Base-by-base conservation (phyloP, 1,284 basidiomycete genomes). In the Stygiomarasmius scandens region DNA sequence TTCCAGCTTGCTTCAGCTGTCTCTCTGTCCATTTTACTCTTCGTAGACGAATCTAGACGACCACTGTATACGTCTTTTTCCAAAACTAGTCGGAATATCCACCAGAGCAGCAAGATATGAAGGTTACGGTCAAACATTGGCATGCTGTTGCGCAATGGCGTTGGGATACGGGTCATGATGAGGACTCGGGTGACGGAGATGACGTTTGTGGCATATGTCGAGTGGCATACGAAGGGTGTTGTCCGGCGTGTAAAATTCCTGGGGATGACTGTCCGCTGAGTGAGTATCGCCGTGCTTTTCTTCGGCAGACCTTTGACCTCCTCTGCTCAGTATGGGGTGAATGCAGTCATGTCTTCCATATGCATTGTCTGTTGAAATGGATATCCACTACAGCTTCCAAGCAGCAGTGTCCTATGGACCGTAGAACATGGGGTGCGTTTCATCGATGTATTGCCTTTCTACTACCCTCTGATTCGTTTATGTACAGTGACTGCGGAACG, bases 181-280 rank as follows among this genome's bases (percentile, higher is more conserved):
- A 85, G 10, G 82, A 83, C 23, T 9, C 34, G 16, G 29, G 20
- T 25, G 27, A 38, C 36, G 46, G 22, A 9, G 84, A 85, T 52
- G 93, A 96, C 64, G 91, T 96, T 14, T 98, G 95, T 71, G 95
- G 95, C 5, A 97, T 97, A 63, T 97, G 95, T 73, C 86, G 93
- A 48, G 87, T 93, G 4, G 86, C 94, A 0, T 97, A 89, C 67
- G 95, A 98, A 70, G 92, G 90, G 0, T 95, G 93, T 65, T 97
- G 95, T 75, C 94, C 95, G 3, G 84, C 89, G 3, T 98, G 95
- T 75, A 96, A 95, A 73, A 85, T 95, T 66, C 95, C 95, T 0
- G 95, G 95, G n/a, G 95, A 97, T 64, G 94, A 96, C 66, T 97
- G 95, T 77, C 95, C 95, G 1, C 76, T 97, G 27, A 96, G 95